Base-by-base conservation (phyloP, 768 basidiomycete genomes). In the Pluteus cervinus region DNA sequence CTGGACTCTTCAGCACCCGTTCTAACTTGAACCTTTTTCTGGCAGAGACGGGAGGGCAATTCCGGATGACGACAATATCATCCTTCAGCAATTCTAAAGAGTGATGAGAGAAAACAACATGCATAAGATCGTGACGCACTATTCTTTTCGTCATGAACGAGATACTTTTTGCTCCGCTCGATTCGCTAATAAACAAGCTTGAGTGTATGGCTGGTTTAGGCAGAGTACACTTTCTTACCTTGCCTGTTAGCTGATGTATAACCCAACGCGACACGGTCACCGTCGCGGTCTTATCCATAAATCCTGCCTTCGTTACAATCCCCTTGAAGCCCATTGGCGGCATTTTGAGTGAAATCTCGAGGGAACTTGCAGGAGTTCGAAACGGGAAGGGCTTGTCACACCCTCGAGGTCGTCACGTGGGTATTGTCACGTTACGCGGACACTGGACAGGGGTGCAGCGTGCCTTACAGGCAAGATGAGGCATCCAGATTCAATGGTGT, bases 221-320 rank as follows among this genome's bases (percentile, higher is more conserved):
- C 7, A 37, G 15, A 16, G 10, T 14, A 4, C 33, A 28, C 29
- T 30, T 35, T 54, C 68, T 47, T 46, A 87, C 87, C 71, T 90
- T 90, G 48, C 81, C 79, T 4, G 86, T 89, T 32, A 75, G 51
- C 43, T 74, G 73, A 51, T 90, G 86, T n/a, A 75, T 59, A 25
- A 83, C 68, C 66, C 70, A 76, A 40, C 87, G 74, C 16, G 81
- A 78, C 6, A 90, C 86, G 1, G 83, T 80, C 33, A 90, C 86
- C 0, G 88, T 90, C 10, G 73, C 87, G 0, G 87, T 90, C 55
- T 88, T 89, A 38, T 79, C 68, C 86, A 90, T 90, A 47, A 69
- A 75, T 7, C 88, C 86, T 15, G 75, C 81, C 57, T 86, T 89
- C 22, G 85, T 82, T 14, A 90, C 88, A 25, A 78, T 50, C 12